These are phyloP conservation scores for Lasiosphaeris hirsuta DNA, from an alignment of 495 filamentous ascomycete genomes.

Conservation along the genomic window DNA sequence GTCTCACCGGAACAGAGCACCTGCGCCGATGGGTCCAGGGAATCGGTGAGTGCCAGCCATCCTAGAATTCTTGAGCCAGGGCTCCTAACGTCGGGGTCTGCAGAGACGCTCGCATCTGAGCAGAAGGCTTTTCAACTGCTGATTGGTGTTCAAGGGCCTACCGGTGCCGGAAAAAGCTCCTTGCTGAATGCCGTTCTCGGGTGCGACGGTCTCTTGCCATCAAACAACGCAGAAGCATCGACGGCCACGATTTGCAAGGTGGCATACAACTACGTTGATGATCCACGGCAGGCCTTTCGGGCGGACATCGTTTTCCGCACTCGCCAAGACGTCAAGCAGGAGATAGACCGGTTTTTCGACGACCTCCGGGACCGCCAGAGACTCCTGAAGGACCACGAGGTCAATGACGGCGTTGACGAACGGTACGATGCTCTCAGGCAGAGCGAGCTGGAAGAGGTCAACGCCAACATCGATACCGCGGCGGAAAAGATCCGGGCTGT, in stretches of 20 bases:
- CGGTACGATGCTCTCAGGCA: background rate
- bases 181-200: conserved; percentile 27
- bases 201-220: conserved; percentile 19
- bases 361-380: conserved; percentile 1
- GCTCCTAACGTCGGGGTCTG: too few species aligned
- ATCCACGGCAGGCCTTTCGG: conserved; percentile 11
- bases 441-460: background rate
- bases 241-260: conserved; percentile 25
- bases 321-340: conserved; percentile 5
- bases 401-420: conserved; percentile 2
- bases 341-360: conserved; percentile 18
- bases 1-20: background rate
- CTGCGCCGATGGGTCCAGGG: conserved; percentile 2
- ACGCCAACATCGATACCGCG: background rate
- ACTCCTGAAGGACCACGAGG: background rate
- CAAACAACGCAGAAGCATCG: conserved; percentile 20
- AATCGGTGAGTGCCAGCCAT: background rate
- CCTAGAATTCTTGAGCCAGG: background rate
- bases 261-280: conserved; percentile 12
- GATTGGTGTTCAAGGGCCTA: conserved; percentile 25
- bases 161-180: conserved; percentile 31
- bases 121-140: conserved; percentile 11
- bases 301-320: conserved; percentile 17
- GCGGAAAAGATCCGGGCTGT: conserved; percentile 9
- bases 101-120: background rate